Conservation (phyloP, 257 asterid species). For the Paulownia fortunei region DNA sequence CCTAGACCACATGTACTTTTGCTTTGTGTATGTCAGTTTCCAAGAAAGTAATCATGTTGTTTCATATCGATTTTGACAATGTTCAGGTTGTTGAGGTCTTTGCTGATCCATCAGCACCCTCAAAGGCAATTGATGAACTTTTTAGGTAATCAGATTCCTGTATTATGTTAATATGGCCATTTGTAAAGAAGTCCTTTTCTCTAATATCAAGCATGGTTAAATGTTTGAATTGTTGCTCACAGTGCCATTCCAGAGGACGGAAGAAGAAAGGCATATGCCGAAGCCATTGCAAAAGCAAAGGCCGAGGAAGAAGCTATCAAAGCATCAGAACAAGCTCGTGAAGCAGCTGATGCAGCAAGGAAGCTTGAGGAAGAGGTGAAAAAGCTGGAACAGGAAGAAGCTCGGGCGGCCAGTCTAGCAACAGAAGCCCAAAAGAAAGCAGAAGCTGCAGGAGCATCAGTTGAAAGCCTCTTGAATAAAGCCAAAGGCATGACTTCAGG, state of each 20-base stretch:
- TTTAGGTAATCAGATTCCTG: conserved; percentile 55
- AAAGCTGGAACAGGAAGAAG: conserved; percentile 51
- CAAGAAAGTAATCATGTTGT: not conserved
- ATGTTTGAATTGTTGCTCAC: conserved; percentile 29
- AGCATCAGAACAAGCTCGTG: conserved; percentile 62
- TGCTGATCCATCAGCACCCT: conserved; percentile 81
- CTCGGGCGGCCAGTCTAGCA: conserved; percentile 43
- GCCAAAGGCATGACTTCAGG: conserved; percentile 68
- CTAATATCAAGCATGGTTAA: conserved; percentile 5
- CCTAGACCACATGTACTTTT: too few relatives aligned
- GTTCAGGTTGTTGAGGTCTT: conserved; percentile 84
- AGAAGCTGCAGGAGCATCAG: conserved; percentile 63
- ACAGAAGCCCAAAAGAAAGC: conserved; percentile 62
- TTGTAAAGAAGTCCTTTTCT: not conserved
- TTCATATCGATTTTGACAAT: conserved; percentile 1
- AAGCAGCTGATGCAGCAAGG: conserved; percentile 54
- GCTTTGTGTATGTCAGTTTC: too few relatives aligned
- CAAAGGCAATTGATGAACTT: conserved; percentile 59
- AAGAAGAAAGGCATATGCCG: conserved; percentile 84
- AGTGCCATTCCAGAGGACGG: conserved; percentile 86
- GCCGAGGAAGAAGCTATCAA: conserved; percentile 72
- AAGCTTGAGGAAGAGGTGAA: conserved; percentile 43
- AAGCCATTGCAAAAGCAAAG: conserved; percentile 60
- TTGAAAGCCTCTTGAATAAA: conserved; percentile 58
- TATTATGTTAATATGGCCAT: not conserved